Conservation (phyloP, 805 yeast genomes). For the Sugiyamaella marilandica region DNA sequence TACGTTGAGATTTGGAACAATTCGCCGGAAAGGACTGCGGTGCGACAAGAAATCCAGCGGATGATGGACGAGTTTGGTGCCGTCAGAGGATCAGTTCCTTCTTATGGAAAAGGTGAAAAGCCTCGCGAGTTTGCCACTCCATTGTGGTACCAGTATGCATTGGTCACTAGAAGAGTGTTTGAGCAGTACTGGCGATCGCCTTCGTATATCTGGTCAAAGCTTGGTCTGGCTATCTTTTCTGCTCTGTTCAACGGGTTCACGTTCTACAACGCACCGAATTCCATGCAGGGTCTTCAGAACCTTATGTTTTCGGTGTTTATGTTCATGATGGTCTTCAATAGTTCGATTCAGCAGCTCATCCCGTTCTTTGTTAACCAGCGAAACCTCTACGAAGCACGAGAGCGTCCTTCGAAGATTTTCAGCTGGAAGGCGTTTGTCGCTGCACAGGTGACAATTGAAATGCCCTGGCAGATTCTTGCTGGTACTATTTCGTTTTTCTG, state of each 20-base stretch:
- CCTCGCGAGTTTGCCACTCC: slow-evolving; percentile 42
- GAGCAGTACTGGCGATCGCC: slow-evolving; percentile 66
- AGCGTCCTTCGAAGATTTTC: slow-evolving; percentile 66
- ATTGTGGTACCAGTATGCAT: slow-evolving; percentile 37
- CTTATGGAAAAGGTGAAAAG: slow-evolving; percentile 27
- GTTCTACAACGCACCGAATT: slow-evolving; percentile 57
- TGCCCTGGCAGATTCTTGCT: slow-evolving; percentile 57
- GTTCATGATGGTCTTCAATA: slow-evolving; percentile 52
- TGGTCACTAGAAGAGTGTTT: slow-evolving; percentile 49
- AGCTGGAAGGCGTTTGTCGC: slow-evolving; percentile 60
- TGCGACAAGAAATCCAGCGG: slow-evolving; percentile 48
- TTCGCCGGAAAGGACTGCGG: slow-evolving; percentile 56
- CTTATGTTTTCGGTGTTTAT: slow-evolving; percentile 75
- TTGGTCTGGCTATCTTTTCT: slow-evolving; percentile 47
- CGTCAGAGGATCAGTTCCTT: slow-evolving; percentile 39
- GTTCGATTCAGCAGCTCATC: slow-evolving; percentile 57
- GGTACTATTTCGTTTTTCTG: slow-evolving; percentile 62
- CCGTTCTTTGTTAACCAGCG: slow-evolving; percentile 58
- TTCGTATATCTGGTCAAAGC: slow-evolving; percentile 53
- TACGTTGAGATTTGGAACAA: slow-evolving; percentile 68
- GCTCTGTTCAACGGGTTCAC: slow-evolving; percentile 65
- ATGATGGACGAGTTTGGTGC: slow-evolving; percentile 59
- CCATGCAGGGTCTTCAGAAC: slow-evolving; percentile 70
- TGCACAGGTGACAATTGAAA: slow-evolving; percentile 60
- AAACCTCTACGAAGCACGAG: slow-evolving; percentile 65